Evolutionary conservation across 495 filamentous ascomycete species (phyloP), one percentile per base, ranked within the genome.

Genomic region (Immersiella caudata): DNA sequence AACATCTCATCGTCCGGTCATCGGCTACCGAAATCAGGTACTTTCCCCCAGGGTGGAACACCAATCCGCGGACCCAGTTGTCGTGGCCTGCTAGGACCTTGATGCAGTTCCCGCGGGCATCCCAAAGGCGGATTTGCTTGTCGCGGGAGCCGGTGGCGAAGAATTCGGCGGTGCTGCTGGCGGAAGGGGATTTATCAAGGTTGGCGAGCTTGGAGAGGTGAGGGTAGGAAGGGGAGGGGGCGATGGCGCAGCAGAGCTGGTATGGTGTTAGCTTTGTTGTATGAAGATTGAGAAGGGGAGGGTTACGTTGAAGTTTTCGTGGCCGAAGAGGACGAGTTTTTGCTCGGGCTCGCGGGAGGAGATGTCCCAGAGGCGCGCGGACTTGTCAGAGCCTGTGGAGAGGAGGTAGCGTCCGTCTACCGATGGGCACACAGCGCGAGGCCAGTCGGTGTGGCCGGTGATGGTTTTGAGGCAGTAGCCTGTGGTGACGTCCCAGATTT

Each of bases 21-120:
- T 97, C 94, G 25, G 88, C 81, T 2, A 89, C 90, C 40, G 88
- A 91, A 16, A 97, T 77, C 2, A 97, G 82, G 69, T 94, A 97
- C 78, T 94, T 96, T 0, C 94, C 94, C 1, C 91, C 93, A 0
- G 94, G 94, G 69, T 97, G 94, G 74, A 95, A 97, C 24, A 92
- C 87, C 6, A 97, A 72, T 0, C 81, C 90, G 12, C 92, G 84
- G 0, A 97, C 89, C 94, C 94, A 97, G 74, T 97, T 97, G 76
- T 97, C 94, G 71, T 97, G 94, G 1, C 94, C 94, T 0, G 88
- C 75, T 1, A 97, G 82, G 2, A 90, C 93, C 76, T 93, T 97
- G 68, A 97, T 87, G 46, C 91, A 81, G 11, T 90, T 91, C 7
- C 94, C 94, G 61, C 93, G 84, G 8, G 86, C 82, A 74, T 96